Base-by-base conservation (phyloP, 192 early-diverging fungal species). In the Coemansia sp. region DNA sequence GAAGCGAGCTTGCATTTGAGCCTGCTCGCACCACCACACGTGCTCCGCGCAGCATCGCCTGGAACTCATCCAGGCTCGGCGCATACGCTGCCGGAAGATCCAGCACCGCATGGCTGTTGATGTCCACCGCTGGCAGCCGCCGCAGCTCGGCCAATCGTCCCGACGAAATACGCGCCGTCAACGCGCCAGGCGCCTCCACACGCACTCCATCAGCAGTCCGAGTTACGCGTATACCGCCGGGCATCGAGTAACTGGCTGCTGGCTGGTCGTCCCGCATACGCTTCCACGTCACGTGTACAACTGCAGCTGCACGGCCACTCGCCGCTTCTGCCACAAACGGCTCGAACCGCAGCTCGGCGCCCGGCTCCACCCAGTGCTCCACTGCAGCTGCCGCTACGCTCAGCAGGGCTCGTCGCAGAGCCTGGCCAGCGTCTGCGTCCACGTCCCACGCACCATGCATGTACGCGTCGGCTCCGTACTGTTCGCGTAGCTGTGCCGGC, bases 41-140 rank as follows among this genome's bases (percentile, higher is more conserved):
- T 1, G 77, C 67, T 7, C 72, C 72, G 7, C 64, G 68, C 23
- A 80, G 61, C 77, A 80, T 80, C 10, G 43, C 39, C 14, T 68
- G 61, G 35, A 80, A 80, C 59, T 80, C 72, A 8, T 39, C n/a
- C 17, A 74, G 57, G 9, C 41, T 35, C 4, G 74, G 74, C 57
- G 51, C 31, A 17, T 31, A 57, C 6, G 56, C 69, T 14, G 48
- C 38, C 2, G 68, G 57, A 31, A 48, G 29, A n/a, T 71, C 74
- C 29, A 58, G 38, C 39, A 64, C 55, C 1, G 68, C 51, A 19
- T 57, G 62, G 45, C 62, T 69, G 62, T 64, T 65, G 31, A 71
- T 54, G 14, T 62, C 69, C 8, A 50, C 45, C 5, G 45, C 37
- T 5, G 56, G 71, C 47, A 60, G 45, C 0, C 35, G 47, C 16